phyloP scores from a whole-genome alignment of 2,329 filamentous ascomycete species.

The Stemphylium lycopersici region DNA sequence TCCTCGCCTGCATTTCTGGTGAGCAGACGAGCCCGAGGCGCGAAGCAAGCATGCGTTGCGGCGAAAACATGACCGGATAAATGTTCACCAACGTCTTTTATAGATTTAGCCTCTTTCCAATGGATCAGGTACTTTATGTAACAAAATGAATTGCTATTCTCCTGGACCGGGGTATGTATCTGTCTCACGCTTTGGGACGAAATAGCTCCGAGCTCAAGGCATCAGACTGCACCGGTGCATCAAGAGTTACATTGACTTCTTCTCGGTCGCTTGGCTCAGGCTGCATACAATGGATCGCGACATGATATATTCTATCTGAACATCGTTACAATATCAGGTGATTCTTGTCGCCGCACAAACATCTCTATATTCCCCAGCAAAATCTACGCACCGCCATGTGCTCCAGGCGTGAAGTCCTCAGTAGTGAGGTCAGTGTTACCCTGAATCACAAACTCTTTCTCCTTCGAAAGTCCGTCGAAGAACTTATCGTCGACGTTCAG shows the following conservation, averaged over 20 bases:
- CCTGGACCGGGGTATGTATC: neutral
- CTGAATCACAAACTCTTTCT: constrained; percentile 49
- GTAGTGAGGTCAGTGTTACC: constrained; percentile 46
- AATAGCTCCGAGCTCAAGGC: neutral
- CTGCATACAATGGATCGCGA: neutral
- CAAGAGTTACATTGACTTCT: neutral
- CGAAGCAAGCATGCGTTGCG: neutral
- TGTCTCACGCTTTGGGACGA: neutral
- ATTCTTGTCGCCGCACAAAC: neutral
- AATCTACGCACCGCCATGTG: neutral
- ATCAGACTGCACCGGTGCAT: neutral
- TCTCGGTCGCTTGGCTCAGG: neutral
- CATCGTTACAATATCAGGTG: neutral
- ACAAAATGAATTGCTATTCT: neutral
- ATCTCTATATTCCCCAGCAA: neutral
- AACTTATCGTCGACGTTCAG: constrained; percentile 35
- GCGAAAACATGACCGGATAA: neutral
- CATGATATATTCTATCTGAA: neutral
- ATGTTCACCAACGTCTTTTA: neutral
- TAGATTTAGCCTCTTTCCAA: neutral
- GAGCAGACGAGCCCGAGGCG: constrained; percentile 3
- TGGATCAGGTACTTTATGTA: neutral
- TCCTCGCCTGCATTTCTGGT: constrained; percentile 14
- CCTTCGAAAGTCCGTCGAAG: constrained; percentile 43
- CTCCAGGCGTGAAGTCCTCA: constrained; percentile 40